These are phyloP conservation scores for Grosmannia clavigera DNA, from an alignment of 2,329 filamentous ascomycete species.

Conservation along the genomic window DNA sequence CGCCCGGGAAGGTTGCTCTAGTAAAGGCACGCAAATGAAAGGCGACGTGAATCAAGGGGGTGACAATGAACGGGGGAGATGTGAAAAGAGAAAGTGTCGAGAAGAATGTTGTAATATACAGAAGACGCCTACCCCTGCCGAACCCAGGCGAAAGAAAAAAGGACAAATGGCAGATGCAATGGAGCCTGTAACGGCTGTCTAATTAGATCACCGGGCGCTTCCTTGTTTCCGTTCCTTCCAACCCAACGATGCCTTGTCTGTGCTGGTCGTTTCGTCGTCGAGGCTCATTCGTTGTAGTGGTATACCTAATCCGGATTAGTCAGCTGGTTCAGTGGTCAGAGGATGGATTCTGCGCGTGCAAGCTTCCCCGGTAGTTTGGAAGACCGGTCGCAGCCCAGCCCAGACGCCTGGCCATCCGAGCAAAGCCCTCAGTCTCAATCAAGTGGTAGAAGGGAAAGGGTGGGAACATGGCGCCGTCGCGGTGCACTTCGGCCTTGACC, in stretches of 20 bases:
- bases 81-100: not conserved
- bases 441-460: constrained; percentile 93
- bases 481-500: constrained; percentile 92
- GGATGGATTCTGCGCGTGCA: not conserved
- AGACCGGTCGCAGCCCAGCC: constrained; percentile 80
- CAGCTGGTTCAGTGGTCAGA: not conserved
- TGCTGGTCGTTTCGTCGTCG: not conserved
- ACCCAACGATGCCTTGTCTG: not conserved
- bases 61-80: not conserved
- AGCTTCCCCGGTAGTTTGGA: constrained; percentile 84
- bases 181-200: not conserved
- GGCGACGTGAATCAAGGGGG: not conserved
- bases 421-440: constrained; percentile 96
- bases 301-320: constrained; percentile 48
- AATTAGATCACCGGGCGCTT: not conserved
- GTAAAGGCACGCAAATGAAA: not conserved
- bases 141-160: constrained; percentile 5
- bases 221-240: not conserved
- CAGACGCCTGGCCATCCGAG: constrained; percentile 85
- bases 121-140: constrained; percentile 6
- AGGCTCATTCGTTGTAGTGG: constrained; percentile 68
- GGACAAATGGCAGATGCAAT: not conserved
- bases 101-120: constrained; percentile 8
- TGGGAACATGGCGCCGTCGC: constrained; percentile 97
- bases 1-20: not conserved